These are phyloP conservation scores for Candida mattraensis DNA, from an alignment of 805 yeast species.

Conservation along the genomic window DNA sequence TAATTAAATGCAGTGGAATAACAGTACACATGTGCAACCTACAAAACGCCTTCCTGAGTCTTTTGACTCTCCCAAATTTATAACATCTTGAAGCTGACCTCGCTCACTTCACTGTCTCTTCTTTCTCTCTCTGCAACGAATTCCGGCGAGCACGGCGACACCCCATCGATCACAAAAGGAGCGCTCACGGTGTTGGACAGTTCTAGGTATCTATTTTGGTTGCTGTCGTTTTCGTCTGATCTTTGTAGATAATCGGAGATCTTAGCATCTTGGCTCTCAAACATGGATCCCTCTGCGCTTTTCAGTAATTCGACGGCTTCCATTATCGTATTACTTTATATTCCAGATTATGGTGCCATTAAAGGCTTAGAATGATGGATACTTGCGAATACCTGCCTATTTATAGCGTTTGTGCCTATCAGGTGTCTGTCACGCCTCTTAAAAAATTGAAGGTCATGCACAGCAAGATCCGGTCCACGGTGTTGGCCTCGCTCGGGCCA, in stretches of 20 bases:
- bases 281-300: constrained; percentile 1
- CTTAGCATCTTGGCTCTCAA: constrained; percentile 1
- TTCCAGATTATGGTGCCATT: background rate
- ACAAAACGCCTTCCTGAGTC: too few relatives aligned
- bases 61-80: constrained; percentile 1
- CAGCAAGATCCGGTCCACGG: too few relatives aligned
- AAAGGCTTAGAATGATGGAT: background rate
- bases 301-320: constrained; percentile 8
- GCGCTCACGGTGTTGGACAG: constrained; percentile 55
- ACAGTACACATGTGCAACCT: too few relatives aligned
- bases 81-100: constrained; percentile 16
- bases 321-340: constrained; percentile 2
- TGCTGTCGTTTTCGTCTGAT: background rate
- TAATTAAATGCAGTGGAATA: too few relatives aligned
- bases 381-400: constrained; percentile 2
- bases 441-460: constrained; percentile 12
- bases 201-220: constrained; percentile 44
- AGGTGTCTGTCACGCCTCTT: constrained; percentile 9
- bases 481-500: too few relatives aligned
- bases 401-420: constrained; percentile 7
- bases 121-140: constrained; percentile 21
- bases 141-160: constrained; percentile 54
- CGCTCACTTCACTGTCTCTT: constrained; percentile 22
- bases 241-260: constrained; percentile 2
- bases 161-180: constrained; percentile 65